These are phyloP conservation scores for Exophiala alcalophila DNA, from an alignment of 2,329 filamentous ascomycete species.

Conservation along the genomic window DNA sequence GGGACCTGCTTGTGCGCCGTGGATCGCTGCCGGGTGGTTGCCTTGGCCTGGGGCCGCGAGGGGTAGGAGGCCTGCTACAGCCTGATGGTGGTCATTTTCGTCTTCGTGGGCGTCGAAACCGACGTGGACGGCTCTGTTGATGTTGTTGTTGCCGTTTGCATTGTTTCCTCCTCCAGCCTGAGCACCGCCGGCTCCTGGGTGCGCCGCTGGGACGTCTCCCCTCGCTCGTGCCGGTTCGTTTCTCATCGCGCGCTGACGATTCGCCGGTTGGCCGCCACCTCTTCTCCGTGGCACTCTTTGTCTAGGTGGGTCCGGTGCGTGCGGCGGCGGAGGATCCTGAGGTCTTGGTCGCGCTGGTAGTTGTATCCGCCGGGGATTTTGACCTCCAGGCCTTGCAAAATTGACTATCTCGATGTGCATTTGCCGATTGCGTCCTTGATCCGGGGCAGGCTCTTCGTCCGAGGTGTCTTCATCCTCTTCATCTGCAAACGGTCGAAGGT, in stretches of 20 bases:
- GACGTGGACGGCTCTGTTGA: constrained; percentile 3
- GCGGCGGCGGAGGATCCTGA: constrained; percentile 15
- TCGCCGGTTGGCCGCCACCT: constrained; percentile 21
- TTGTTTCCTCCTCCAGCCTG: not conserved
- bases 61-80: constrained; percentile 11
- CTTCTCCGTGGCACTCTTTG: constrained; percentile 9
- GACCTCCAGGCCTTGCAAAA: constrained; percentile 25
- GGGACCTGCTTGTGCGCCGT: constrained; percentile 14
- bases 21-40: constrained; percentile 14
- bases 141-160: not conserved
- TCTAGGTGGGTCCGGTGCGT: constrained; percentile 23
- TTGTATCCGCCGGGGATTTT: constrained; percentile 22
- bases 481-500: constrained; percentile 16
- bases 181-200: not conserved
- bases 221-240: constrained; percentile 14
- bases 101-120: constrained; percentile 6
- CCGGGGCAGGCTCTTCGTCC: constrained; percentile 39
- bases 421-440: constrained; percentile 33
- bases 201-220: not conserved
- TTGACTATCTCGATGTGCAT: constrained; percentile 33
- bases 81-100: constrained; percentile 1
- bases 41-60: constrained; percentile 27
- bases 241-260: constrained; percentile 13
- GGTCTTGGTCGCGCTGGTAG: constrained; percentile 20
- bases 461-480: constrained; percentile 34